Base-by-base conservation (phyloP, 768 basidiomycete species). In the Boletus vermiculosoides region DNA sequence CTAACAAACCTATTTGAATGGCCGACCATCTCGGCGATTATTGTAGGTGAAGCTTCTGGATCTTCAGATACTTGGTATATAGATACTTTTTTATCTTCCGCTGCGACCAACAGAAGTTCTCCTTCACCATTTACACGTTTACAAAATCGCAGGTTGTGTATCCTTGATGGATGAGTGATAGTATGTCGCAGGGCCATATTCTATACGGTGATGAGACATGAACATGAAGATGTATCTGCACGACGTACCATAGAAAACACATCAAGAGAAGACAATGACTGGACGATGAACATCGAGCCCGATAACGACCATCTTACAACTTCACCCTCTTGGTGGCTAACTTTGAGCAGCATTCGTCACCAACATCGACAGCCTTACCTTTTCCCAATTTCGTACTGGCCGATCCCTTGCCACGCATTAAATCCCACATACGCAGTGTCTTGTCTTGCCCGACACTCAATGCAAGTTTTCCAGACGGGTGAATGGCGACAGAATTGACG, bases 351-450 rank as follows among this genome's bases (percentile, higher is more conserved):
- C 18, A 15, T 40, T 37, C 55, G 18, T 41, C 16, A 50, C 16
- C 16, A 23, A 20, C 22, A 36, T 20, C 10, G 28, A 23, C 18
- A 25, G 28, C 2, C 79, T 53, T 57, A 92, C 94, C 94, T 76
- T 87, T 90, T 22, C 92, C 92, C 6, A 99, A 72, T 68, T 95
- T 94, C 45, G 84, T 88, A 70, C 94, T 93, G 8, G 92, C 93
- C 12, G 84, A 84, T 4, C 92, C 92, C 70, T 89, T 88, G 0
- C 96, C 96, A 45, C 95, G 78, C 92, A 98, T 95, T 48, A 99
- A 77, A 77, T 99, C 97, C 97, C 97, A 99, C 95, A 99, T 97
- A 42, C 94, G 82, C 56, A 98, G 62, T 4, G 90, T 92, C 61
- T 82, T 80, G 66, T 98, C 97, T 65, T 86, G 88, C 8, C 97